phyloP scores from a whole-genome alignment of 2,329 filamentous ascomycete genomes.

The Monilinia fructicola region DNA sequence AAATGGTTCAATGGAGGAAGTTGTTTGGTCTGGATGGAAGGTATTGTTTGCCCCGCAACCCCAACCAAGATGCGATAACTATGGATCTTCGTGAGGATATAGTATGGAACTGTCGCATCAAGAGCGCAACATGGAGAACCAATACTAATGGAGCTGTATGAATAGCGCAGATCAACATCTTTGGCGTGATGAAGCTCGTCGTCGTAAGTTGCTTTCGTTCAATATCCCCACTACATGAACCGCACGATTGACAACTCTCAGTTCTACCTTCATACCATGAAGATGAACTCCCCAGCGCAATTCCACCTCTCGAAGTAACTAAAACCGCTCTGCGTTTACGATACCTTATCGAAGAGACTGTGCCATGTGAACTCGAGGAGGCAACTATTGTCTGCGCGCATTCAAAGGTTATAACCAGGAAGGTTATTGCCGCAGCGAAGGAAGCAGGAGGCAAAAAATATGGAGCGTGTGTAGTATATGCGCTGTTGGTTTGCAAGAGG shows the following conservation, averaged over 20 bases:
- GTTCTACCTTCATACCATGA: constrained; percentile 66
- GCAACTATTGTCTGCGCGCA: constrained; percentile 73
- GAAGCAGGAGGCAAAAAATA: constrained; percentile 77
- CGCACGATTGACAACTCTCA: constrained; percentile 40
- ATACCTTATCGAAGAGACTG: constrained; percentile 82
- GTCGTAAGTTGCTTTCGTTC: constrained; percentile 28
- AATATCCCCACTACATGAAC: neutral
- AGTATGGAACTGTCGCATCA: neutral
- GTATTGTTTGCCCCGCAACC: constrained; percentile 29
- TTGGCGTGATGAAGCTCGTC: constrained; percentile 38
- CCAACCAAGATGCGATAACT: neutral
- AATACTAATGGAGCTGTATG: constrained; percentile 1
- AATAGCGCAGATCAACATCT: constrained; percentile 29
- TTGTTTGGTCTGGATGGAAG: constrained; percentile 38
- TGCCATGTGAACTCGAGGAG: constrained; percentile 86
- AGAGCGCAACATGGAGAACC: neutral
- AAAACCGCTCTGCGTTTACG: constrained; percentile 87
- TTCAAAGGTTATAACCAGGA: constrained; percentile 77
- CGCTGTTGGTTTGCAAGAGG: constrained; percentile 46
- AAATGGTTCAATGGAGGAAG: constrained; percentile 39
- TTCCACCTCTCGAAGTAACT: constrained; percentile 78
- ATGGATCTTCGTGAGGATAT: neutral
- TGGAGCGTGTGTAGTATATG: constrained; percentile 66
- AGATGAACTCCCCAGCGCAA: constrained; percentile 61
- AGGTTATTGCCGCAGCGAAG: constrained; percentile 77